Evolutionary conservation across 129 eudicot species (phyloP), one percentile per base, ranked within the genome.

Genomic region (Chrysanthemum seticuspe): DNA sequence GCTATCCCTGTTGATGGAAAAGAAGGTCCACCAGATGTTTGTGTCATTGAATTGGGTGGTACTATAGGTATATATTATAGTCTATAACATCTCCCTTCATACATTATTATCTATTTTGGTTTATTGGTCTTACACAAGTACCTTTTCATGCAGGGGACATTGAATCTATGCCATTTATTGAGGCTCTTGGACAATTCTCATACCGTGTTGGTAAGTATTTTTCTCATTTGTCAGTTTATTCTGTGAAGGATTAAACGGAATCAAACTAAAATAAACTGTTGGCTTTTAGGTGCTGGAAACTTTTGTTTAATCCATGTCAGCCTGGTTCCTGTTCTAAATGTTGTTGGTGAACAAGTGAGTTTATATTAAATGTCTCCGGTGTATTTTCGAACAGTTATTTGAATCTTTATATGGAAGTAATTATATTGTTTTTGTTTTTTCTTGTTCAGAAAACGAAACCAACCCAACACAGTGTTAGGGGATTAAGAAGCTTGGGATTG

Each of bases 391-490:
- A 0, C 40, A 1, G 1, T 15, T 25, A 36, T 57, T 10, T 1
- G 11, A 21, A 16, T 19, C 11, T 45, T 57, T 52, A 5, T 53
- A 11, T 51, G 36, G 54, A 27, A 13, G 10, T 64, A 23, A 44
- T n/a, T 14, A 0, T 31, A 10, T 19, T 65, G 47, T 16, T 44
- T 29, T 71, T 21, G 21, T 56, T 55, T 68, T 44, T 76, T 0
- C 44, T 57, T 78, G 66, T 72, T 62, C 88, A 94, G 98, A 94
- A 94, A 88, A 94, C 98, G 65, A 94, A 94, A 79, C 98, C 98
- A 59, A 94, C 98, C 36, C 98, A 94, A 67, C 98, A 94, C 76
- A 94, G 98, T 86, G 97, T 94, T 59, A 76, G 96, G 61, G 98
- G 97, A 48, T 77, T 94, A 67, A 78, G 98, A 80, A 90, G 98